Conservation (phyloP, 2,329 filamentous ascomycete species). For the Claviceps sp. region DNA sequence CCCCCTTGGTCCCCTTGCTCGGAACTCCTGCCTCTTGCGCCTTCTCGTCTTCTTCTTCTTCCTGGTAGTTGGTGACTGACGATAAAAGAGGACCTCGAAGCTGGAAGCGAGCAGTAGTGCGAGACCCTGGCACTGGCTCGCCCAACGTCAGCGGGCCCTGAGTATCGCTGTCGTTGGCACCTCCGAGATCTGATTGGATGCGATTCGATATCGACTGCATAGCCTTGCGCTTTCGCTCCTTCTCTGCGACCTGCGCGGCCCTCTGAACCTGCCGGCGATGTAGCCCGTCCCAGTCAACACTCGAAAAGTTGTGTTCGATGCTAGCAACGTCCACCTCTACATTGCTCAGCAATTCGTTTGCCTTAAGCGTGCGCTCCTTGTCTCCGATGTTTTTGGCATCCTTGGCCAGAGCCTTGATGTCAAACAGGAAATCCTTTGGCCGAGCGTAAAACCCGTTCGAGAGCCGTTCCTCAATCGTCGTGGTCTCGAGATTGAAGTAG, state of each 20-base stretch:
- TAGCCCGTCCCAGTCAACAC: conserved; percentile 70
- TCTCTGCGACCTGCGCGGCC: conserved; percentile 43
- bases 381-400: conserved; percentile 78
- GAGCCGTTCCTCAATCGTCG: conserved; percentile 87
- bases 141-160: conserved; percentile 48
- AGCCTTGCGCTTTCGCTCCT: conserved; percentile 47
- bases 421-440: conserved; percentile 75
- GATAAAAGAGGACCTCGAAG: conserved; percentile 31
- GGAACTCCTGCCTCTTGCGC: conserved; percentile 18
- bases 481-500: conserved; percentile 89
- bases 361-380: conserved; percentile 67
- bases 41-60: conserved; percentile 34
- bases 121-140: conserved; percentile 44
- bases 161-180: conserved; percentile 39
- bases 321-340: conserved; percentile 84
- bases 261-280: conserved; percentile 61
- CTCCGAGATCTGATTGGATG: conserved; percentile 36
- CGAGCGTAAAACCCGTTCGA: conserved; percentile 94
- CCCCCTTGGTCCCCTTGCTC: conserved; percentile 35
- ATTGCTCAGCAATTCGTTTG: conserved; percentile 82
- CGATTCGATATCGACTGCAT: conserved; percentile 40
- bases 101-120: conserved; percentile 40
- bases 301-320: conserved; percentile 53
- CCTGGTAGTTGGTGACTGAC: conserved; percentile 48
- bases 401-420: conserved; percentile 72